These are phyloP conservation scores for maize (Zea mays) DNA, from an alignment of 176 grass and related monocot genomes.

Conservation along the genomic window Zm-B73-REFERENCE-NAM-5.0 NC_050103.1:149726501-149727000, in stretches of 20 bases:
- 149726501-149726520: background rate
- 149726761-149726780: background rate
- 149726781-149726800: background rate
- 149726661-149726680: too few relatives aligned
- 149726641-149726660: too few relatives aligned
- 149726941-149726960: too few relatives aligned
- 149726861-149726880: background rate
- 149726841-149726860: background rate
- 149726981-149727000: too few relatives aligned
- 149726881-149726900: too few relatives aligned
- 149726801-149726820: background rate
- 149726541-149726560: background rate
- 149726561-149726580: background rate
- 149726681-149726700: too few relatives aligned
- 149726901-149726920: background rate
- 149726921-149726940: background rate
- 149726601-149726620: background rate
- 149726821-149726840: background rate
- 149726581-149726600: background rate
- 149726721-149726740: too few relatives aligned
- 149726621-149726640: too few relatives aligned
- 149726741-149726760: background rate
- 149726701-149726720: too few relatives aligned
- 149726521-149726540: background rate
- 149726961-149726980: too few relatives aligned